Evolutionary conservation across 2,329 filamentous ascomycete genomes (phyloP), one percentile per base, ranked within the genome.

Genomic region (Colletotrichum chrysophilum): DNA sequence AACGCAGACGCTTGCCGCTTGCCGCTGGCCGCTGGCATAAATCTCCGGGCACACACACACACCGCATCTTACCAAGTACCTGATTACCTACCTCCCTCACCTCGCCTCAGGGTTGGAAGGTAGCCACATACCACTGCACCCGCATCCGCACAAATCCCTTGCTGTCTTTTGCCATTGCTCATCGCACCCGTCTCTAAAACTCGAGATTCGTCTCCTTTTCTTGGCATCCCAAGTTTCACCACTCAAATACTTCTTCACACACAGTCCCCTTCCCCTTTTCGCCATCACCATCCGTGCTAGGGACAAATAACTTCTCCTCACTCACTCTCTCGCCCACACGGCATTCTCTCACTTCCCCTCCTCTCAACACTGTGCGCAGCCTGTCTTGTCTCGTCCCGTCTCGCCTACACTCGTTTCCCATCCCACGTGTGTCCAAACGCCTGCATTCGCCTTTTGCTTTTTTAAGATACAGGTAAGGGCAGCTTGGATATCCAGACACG

Each of bases 201-300:
- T 58, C 21, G 65, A 74, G 48, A 68, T 38, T 71, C 60, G 55
- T 62, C 66, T 66, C 48, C 74, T 68, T 76, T 65, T 62, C 71
- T 75, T 75, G 74, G 74, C 74, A 66, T 66, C 61, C 38, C 52
- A 21, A 56, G 65, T 75, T 75, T 61, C 60, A 66, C 36, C 66
- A 55, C 30, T 64, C 30, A 64, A 26, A 66, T 36, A 71, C 43
- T 24, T 55, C 13, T 66, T 18, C 30, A 26, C 43, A 21, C 43
- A 52, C 43, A 21, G 43, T 52, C 43, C 43, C n/a, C 62, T 48
- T 43, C 38, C 36, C 62, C 24, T 52, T 34, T 32, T 38, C 60
- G 70, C 58, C 30, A 60, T 52, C 43, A 52, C 43, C 65, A 68
- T 56, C 67, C 60, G 71, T 71, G 71, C 36, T 10, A 66, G 58